Base-by-base conservation (phyloP, 73 alveolate species). In the Blepharisma japonicum region DNA sequence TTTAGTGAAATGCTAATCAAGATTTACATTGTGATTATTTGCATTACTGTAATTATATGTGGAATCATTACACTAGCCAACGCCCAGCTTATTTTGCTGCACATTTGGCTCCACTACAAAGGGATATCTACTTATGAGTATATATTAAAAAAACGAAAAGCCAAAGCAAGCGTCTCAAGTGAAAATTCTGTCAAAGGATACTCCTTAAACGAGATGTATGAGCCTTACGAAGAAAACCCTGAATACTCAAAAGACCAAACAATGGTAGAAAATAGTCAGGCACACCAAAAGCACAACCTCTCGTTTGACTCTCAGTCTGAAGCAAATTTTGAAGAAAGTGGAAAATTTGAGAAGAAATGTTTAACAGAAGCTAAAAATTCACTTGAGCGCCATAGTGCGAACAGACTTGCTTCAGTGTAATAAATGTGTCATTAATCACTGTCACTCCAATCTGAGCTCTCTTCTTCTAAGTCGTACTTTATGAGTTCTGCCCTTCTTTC, bases 201-300 rank as follows among this genome's bases (percentile, higher is more conserved):
- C 23, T 39, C 74, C 0, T 5, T 61, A 61, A 39, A 61, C 2
- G 74, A 61, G 23, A 25, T 61, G 11, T 61, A 14, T 5, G 74
- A 61, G 47, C 74, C 74, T 14, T 61, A 61, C 5, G 23, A 14
- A 9, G 74, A 61, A 61, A 61, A 61, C 74, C 74, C 74, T 14
- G 47, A 61, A 5, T 61, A 61, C 4, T 8, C 14, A 20, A 9
- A 61, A 14, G 67, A 53, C 23, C 27, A 53, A 53, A 53, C 67
- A 32, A 32, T 32, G 42, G 42, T 32, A 32, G 42, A 32, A 32
- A 32, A 32, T 32, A 32, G 42, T 3, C 42, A 32, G 42, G 42
- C 42, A 32, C 42, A 32, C 3, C 42, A 32, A 0, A 32, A 32
- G 3, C 42, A 32, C 0, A 32, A 32, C 42, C 42, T 32, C 42